phyloP scores from a whole-genome alignment of 169 alveolate species.

The Plasmodium cynomolgi region DNA sequence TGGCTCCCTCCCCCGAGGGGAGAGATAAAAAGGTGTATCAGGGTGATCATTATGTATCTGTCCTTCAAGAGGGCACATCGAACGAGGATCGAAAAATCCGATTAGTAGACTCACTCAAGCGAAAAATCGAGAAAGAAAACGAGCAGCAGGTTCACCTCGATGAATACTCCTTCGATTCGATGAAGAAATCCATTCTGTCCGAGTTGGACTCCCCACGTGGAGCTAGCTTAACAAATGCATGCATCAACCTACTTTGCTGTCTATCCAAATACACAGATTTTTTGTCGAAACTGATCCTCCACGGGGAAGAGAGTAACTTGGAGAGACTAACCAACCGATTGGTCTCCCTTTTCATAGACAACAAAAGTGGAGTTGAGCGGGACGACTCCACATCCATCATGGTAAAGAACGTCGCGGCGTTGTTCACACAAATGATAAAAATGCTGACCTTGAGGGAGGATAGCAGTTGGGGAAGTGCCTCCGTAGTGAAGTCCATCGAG shows the following conservation, averaged over 20 bases:
- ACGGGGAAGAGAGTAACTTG: not conserved
- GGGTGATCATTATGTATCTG: not conserved
- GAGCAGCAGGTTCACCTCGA: slow-evolving; percentile 7
- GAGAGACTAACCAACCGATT: not conserved
- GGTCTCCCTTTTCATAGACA: not conserved
- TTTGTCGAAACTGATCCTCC: not conserved
- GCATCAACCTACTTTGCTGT: slow-evolving; percentile 19
- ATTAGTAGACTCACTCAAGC: not conserved
- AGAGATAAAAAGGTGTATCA: not conserved
- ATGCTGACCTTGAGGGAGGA: not conserved
- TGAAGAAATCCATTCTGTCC: not conserved
- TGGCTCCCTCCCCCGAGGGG: not conserved
- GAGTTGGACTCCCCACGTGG: not conserved
- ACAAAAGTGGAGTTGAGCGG: not conserved
- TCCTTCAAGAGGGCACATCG: not conserved
- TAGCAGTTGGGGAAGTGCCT: not conserved
- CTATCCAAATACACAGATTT: slow-evolving; percentile 38
- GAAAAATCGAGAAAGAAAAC: slow-evolving; percentile 7
- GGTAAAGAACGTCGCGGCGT: slow-evolving; percentile 5
- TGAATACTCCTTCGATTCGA: not conserved
- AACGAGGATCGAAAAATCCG: not conserved
- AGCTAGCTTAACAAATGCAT: not conserved
- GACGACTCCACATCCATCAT: not conserved
- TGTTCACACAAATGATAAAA: slow-evolving; percentile 26
- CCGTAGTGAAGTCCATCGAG: not conserved